Evolutionary conservation across 371 early-diverging fungal species (phyloP).

Genomic region (Rhizopus stolonifer): DNA sequence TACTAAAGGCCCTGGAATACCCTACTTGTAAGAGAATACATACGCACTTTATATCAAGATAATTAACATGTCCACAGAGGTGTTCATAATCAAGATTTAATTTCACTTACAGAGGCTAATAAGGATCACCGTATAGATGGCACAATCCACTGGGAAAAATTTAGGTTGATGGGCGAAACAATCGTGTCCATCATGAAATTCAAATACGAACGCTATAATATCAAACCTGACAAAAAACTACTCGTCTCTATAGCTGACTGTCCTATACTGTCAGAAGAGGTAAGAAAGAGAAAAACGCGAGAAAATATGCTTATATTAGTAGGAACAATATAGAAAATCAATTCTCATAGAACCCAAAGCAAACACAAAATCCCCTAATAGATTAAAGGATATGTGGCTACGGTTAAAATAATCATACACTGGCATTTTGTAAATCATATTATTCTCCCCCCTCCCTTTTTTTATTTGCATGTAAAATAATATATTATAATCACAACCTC

Average conservation of each 20-base stretch:
- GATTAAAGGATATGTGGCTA: constrained; percentile 28
- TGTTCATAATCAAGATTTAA: constrained; percentile 56
- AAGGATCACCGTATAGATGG: constrained; percentile 57
- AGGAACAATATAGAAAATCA: constrained; percentile 44
- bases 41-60: background rate
- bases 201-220: constrained; percentile 37
- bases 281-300: constrained; percentile 9
- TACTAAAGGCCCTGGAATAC: constrained; percentile 56
- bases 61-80: constrained; percentile 35
- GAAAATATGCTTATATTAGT: background rate
- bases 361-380: constrained; percentile 22
- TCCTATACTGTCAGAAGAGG: constrained; percentile 45
- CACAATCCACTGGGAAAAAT: constrained; percentile 64
- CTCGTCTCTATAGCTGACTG: constrained; percentile 42
- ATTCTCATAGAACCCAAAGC: constrained; percentile 33
- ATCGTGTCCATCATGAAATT: constrained; percentile 52
- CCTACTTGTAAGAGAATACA: constrained; percentile 49
- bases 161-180: constrained; percentile 56
- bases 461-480: no score
- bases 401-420: constrained; percentile 8
- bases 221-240: constrained; percentile 35
- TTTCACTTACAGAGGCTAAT: constrained; percentile 61
- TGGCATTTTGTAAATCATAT: background rate
- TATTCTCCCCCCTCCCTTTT: background rate
- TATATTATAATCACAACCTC: no score